Percentiles rank a stretch among this genome's conserved stretches.
Evolutionary conservation across 371 early-diverging fungal species (phyloP).

Genomic region (Phascolomyces articulosus): DNA sequence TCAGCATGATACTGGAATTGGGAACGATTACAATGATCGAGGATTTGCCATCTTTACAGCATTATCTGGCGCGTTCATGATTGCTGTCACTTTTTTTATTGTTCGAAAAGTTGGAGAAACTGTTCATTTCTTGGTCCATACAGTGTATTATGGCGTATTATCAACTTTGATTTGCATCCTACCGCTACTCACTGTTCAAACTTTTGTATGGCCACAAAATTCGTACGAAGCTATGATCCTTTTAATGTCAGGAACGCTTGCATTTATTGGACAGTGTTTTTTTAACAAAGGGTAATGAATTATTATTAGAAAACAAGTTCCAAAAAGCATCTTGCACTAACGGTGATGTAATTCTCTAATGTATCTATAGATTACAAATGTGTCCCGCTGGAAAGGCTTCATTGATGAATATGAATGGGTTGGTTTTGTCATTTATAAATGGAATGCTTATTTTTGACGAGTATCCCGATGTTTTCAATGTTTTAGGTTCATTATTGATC

Average conservation of each 20-base stretch:
- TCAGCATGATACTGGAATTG: no score
- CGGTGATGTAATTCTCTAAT: neutral
- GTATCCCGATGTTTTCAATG: conserved; percentile 38
- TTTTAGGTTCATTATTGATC: conserved; percentile 69
- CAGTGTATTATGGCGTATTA: conserved; percentile 75
- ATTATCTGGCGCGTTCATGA: conserved; percentile 58
- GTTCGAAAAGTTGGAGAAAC: conserved; percentile 70
- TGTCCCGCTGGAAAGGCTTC: conserved; percentile 70
- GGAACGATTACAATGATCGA: conserved; percentile 9
- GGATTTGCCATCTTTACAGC: conserved; percentile 45
- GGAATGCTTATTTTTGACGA: conserved; percentile 73
- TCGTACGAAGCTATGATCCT: conserved; percentile 32
- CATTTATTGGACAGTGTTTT: conserved; percentile 74
- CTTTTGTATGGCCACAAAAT: conserved; percentile 23
- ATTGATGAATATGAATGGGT: conserved; percentile 75
- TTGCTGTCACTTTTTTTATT: conserved; percentile 27
- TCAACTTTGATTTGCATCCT: conserved; percentile 46
- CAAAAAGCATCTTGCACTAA: neutral
- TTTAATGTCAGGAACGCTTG: conserved; percentile 55
- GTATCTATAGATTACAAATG: conserved; percentile 57
- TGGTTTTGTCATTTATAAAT: conserved; percentile 79
- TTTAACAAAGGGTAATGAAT: conserved; percentile 2
- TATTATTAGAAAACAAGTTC: no score
- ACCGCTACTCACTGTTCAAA: conserved; percentile 32
- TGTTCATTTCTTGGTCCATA: conserved; percentile 71